A percentile compares a stretch with the other conserved stretches of the same genome.
Evolutionary conservation across 257 asterid genomes (phyloP).

Genomic region (Thymus mandschuricus): DNA sequence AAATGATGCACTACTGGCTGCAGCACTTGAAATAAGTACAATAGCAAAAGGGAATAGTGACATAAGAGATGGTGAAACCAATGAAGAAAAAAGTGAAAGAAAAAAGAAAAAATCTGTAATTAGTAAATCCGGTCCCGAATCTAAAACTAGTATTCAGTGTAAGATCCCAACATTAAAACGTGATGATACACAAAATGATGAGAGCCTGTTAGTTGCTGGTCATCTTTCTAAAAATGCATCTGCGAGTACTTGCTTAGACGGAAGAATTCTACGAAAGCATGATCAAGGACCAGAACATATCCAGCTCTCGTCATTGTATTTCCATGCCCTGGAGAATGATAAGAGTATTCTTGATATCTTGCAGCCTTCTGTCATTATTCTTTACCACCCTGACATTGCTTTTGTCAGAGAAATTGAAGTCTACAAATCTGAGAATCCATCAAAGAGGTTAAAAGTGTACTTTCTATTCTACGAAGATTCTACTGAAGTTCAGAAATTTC

Average conservation of each 20-base stretch:
- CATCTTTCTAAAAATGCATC: slow-evolving; percentile 37
- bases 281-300: slow-evolving; percentile 43
- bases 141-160: slow-evolving; percentile 47
- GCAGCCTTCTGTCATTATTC: slow-evolving; percentile 83
- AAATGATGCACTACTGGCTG: slow-evolving; percentile 85
- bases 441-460: slow-evolving; percentile 71
- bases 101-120: slow-evolving; percentile 48
- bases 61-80: slow-evolving; percentile 43
- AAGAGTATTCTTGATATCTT: slow-evolving; percentile 74
- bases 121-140: slow-evolving; percentile 45
- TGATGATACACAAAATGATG: slow-evolving; percentile 35
- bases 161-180: slow-evolving; percentile 41
- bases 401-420: slow-evolving; percentile 94
- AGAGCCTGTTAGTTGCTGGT: slow-evolving; percentile 32
- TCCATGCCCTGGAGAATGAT: slow-evolving; percentile 86
- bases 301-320: slow-evolving; percentile 66
- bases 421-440: slow-evolving; percentile 89
- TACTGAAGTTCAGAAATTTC: slow-evolving; percentile 91
- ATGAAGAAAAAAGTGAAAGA: slow-evolving; percentile 46
- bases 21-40: slow-evolving; percentile 73
- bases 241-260: slow-evolving; percentile 38
- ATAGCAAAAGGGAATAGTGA: slow-evolving; percentile 47
- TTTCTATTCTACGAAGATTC: slow-evolving; percentile 92
- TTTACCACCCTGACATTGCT: slow-evolving; percentile 87
- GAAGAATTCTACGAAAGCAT: slow-evolving; percentile 59